phyloP scores from a whole-genome alignment of 768 basidiomycete genomes.

The Tricholoma bakamatsutake region DNA sequence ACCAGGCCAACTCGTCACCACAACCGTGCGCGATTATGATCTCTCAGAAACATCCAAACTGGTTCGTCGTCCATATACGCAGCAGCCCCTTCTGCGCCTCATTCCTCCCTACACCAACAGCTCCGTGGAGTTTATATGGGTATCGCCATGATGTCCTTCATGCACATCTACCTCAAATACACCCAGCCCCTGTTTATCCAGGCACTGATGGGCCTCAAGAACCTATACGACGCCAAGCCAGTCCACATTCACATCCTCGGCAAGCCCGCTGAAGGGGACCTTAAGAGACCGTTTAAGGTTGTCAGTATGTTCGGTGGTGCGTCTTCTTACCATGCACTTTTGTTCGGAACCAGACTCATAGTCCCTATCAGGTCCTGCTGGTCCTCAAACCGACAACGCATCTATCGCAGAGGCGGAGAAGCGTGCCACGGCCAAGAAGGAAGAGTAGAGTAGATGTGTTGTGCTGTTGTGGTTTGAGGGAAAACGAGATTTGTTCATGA shows the following conservation, averaged over 20 bases:
- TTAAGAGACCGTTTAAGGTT: constrained; percentile 86
- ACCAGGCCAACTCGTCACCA: constrained; percentile 74
- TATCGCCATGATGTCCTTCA: constrained; percentile 83
- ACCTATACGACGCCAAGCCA: constrained; percentile 79
- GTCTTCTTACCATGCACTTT: constrained; percentile 15
- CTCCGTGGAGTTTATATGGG: constrained; percentile 66
- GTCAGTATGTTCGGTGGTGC: constrained; percentile 67
- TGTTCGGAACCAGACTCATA: not conserved
- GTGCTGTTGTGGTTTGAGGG: not conserved
- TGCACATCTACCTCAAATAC: constrained; percentile 93
- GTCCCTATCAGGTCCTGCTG: constrained; percentile 38
- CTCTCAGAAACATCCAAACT: constrained; percentile 81
- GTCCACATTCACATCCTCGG: constrained; percentile 80
- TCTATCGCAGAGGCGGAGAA: constrained; percentile 88
- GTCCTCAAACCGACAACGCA: constrained; percentile 82
- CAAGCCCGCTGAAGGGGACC: constrained; percentile 74
- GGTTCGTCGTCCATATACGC: constrained; percentile 30
- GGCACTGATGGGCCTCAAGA: constrained; percentile 91
- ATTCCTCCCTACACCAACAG: constrained; percentile 22
- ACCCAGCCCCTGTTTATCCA: constrained; percentile 97
- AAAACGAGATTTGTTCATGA: not conserved
- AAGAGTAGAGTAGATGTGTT: constrained; percentile 36
- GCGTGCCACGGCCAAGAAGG: constrained; percentile 74
- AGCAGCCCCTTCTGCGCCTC: not conserved
- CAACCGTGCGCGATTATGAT: constrained; percentile 92